A percentile compares a stretch with the other conserved stretches of the same genome.
phyloP scores from a whole-genome alignment of 1,284 basidiomycete genomes.

The Leccinum huronense region DNA sequence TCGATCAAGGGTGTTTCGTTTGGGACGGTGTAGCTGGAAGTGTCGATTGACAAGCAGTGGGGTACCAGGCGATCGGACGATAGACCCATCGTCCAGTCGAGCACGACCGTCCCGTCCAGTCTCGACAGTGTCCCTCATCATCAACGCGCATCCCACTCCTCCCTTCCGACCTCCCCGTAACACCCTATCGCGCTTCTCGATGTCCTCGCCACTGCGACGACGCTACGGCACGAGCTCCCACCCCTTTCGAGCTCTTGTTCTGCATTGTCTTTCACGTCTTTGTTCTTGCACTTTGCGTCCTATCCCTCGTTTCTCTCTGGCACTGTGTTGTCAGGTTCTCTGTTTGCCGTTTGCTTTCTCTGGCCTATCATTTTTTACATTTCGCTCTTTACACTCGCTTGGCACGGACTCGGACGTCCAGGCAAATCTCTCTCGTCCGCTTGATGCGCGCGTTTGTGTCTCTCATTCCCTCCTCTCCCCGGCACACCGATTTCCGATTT shows the following conservation, averaged over 20 bases:
- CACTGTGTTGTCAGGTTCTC: slow-evolving; percentile 46
- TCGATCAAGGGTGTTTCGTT: too few relatives aligned
- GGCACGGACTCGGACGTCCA: slow-evolving; percentile 48
- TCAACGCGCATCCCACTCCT: too few relatives aligned
- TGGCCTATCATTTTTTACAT: slow-evolving; percentile 61
- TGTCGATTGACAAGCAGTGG: too few relatives aligned
- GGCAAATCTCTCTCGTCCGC: slow-evolving; percentile 54
- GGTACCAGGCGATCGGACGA: too few relatives aligned
- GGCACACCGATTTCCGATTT: slow-evolving; percentile 29
- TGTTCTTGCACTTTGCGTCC: slow-evolving; percentile 55
- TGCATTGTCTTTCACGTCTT: slow-evolving; percentile 57
- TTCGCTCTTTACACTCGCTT: slow-evolving; percentile 51
- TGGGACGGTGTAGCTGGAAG: too few relatives aligned
- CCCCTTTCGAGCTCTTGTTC: slow-evolving; percentile 40
- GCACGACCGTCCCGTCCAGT: too few relatives aligned
- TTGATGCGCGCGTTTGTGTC: slow-evolving; percentile 48
- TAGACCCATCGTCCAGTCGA: too few relatives aligned
- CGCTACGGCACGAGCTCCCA: slow-evolving; percentile 39
- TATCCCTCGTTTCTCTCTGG: slow-evolving; percentile 61
- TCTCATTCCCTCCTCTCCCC: slow-evolving; percentile 24
- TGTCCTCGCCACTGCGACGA: too few relatives aligned
- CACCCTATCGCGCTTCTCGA: too few relatives aligned
- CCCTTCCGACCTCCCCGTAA: too few relatives aligned
- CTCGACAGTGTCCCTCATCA: too few relatives aligned
- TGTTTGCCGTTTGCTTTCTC: slow-evolving; percentile 63